Evolutionary conservation across 306 rosid species (phyloP).

Genomic region (Betula pendula): DNA sequence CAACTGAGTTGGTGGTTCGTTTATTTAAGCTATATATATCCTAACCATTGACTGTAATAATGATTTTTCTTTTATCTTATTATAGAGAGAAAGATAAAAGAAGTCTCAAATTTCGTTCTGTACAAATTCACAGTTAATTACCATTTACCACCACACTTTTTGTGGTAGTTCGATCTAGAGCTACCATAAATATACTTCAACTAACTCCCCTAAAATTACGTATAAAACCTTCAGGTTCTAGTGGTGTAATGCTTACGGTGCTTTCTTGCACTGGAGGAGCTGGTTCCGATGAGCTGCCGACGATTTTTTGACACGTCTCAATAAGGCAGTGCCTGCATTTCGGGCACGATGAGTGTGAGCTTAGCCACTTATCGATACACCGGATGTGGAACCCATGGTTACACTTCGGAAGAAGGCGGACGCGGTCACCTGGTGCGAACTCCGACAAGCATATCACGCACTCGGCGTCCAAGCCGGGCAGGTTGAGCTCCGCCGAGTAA

Average conservation of each 20-base stretch:
- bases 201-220: slow-evolving; percentile 53
- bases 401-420: slow-evolving; percentile 78
- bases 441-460: slow-evolving; percentile 81
- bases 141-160: too few species aligned
- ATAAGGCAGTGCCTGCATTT: slow-evolving; percentile 83
- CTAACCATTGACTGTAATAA: slow-evolving; percentile 29
- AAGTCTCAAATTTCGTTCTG: slow-evolving; percentile 16
- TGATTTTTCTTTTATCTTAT: slow-evolving; percentile 15
- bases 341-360: slow-evolving; percentile 89
- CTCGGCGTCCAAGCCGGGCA: slow-evolving; percentile 62
- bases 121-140: slow-evolving; percentile 19
- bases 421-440: slow-evolving; percentile 53
- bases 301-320: slow-evolving; percentile 75
- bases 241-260: slow-evolving; percentile 42
- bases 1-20: too few species aligned
- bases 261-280: slow-evolving; percentile 41
- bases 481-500: slow-evolving; percentile 52
- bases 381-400: slow-evolving; percentile 84
- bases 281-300: slow-evolving; percentile 44
- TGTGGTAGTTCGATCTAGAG: too few species aligned
- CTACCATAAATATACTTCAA: slow-evolving; percentile 1
- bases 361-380: slow-evolving; percentile 88
- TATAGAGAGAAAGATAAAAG: slow-evolving; percentile 8
- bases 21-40: too few species aligned
- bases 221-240: slow-evolving; percentile 61